Percentiles rank a stretch among this genome's conserved stretches.
Evolutionary conservation across 2,329 filamentous ascomycete species (phyloP).

Genomic region (Coleophoma eucalyptorum): DNA sequence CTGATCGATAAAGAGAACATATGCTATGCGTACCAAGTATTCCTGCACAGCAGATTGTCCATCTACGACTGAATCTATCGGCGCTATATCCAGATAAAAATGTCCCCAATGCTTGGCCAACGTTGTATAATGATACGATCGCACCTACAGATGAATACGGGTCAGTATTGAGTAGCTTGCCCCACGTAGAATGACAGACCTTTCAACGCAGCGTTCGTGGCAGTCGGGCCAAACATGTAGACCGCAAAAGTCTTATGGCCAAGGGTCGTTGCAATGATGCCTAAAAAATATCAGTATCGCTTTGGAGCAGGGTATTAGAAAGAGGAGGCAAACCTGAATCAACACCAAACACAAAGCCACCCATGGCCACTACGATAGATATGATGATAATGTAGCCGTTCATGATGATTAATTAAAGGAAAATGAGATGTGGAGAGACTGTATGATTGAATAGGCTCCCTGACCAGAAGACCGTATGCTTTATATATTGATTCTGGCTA

Average conservation of each 20-base stretch:
- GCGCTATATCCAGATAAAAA: slow-evolving; percentile 27
- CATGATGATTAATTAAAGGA: slow-evolving; percentile 1
- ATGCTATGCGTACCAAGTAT: slow-evolving; percentile 10
- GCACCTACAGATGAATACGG: slow-evolving; percentile 10
- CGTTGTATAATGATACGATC: slow-evolving; percentile 30
- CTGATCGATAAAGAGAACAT: too few relatives aligned
- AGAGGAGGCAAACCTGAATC: slow-evolving; percentile 5
- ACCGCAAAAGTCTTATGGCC: slow-evolving; percentile 27
- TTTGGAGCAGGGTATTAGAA: not conserved
- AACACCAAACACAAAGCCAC: slow-evolving; percentile 19
- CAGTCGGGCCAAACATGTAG: slow-evolving; percentile 26
- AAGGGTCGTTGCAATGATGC: slow-evolving; percentile 30
- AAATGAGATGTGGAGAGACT: not conserved
- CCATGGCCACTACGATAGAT: slow-evolving; percentile 16
- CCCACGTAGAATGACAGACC: slow-evolving; percentile 3
- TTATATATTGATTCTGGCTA: too few relatives aligned
- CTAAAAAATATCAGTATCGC: slow-evolving; percentile 5
- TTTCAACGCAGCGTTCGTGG: slow-evolving; percentile 20
- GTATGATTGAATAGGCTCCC: too few relatives aligned
- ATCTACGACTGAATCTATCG: slow-evolving; percentile 30
- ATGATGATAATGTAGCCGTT: slow-evolving; percentile 15
- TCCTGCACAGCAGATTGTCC: slow-evolving; percentile 27
- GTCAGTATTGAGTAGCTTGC: too few relatives aligned
- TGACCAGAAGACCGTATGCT: too few relatives aligned
- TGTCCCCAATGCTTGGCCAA: slow-evolving; percentile 26